These are phyloP conservation scores for Aureobasidium sp. DNA, from an alignment of 2,329 filamentous ascomycete genomes.

Conservation along the genomic window DNA sequence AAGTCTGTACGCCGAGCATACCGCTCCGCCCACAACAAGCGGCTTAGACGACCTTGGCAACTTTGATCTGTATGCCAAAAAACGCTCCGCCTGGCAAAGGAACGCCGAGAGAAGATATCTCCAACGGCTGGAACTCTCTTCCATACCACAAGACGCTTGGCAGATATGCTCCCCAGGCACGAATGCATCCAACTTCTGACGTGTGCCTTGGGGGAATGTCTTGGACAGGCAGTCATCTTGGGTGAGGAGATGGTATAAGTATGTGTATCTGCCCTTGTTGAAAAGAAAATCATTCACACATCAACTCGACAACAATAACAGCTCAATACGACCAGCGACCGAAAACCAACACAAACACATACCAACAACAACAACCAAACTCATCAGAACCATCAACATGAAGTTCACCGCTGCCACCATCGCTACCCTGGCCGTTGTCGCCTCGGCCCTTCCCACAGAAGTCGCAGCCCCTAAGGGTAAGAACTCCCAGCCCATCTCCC, in stretches of 20 bases:
- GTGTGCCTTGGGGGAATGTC: background rate
- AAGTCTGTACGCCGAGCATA: background rate
- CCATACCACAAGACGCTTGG: background rate
- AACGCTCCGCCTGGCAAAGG: background rate
- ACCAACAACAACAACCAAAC: background rate
- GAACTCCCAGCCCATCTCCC: background rate
- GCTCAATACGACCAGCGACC: background rate
- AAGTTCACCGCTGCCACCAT: conserved; percentile 13
- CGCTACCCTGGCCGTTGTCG: conserved; percentile 5
- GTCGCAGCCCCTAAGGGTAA: conserved; percentile 11
- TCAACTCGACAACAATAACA: background rate
- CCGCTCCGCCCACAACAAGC: background rate
- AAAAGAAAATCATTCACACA: background rate
- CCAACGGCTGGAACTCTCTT: background rate
- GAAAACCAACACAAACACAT: background rate
- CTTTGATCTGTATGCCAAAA: background rate
- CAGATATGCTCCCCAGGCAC: background rate
- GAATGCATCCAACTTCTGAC: background rate
- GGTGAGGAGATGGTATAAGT: background rate
- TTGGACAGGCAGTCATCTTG: background rate
- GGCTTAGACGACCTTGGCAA: background rate
- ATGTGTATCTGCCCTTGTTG: background rate
- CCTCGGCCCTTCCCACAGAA: conserved; percentile 8
- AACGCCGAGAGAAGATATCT: background rate
- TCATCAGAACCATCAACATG: conserved; percentile 4